Percentiles rank a stretch among this genome's conserved stretches.
These are phyloP conservation scores for Flaveria brownii DNA, from an alignment of 129 eudicot species.

Conservation along the genomic window DNA sequence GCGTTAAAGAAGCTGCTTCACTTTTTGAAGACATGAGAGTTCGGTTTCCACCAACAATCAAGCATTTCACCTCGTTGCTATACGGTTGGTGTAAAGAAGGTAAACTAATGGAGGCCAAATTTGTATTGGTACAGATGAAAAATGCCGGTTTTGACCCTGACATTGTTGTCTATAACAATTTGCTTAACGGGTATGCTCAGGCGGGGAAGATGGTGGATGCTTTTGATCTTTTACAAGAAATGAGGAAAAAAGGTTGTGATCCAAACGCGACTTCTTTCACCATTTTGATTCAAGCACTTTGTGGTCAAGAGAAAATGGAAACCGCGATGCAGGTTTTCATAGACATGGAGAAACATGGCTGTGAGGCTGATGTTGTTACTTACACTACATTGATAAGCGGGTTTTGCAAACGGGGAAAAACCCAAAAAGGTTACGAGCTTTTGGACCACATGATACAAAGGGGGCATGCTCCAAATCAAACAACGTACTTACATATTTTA, in stretches of 20 bases:
- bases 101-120: constrained; percentile 64
- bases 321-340: constrained; percentile 61
- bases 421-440: constrained; percentile 55
- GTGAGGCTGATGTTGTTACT: constrained; percentile 72
- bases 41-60: constrained; percentile 64
- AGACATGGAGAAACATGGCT: constrained; percentile 59
- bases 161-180: constrained; percentile 70
- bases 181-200: constrained; percentile 63
- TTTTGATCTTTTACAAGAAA: constrained; percentile 67
- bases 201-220: constrained; percentile 80
- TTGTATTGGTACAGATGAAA: constrained; percentile 63
- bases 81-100: constrained; percentile 85
- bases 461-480: constrained; percentile 62
- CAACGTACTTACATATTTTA: constrained; percentile 58
- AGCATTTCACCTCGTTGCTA: constrained; percentile 73
- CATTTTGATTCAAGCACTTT: constrained; percentile 64
- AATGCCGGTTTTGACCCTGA: constrained; percentile 73
- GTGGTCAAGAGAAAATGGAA: constrained; percentile 65
- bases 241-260: constrained; percentile 68
- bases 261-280: constrained; percentile 74
- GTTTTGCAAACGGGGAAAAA: constrained; percentile 65
- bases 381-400: constrained; percentile 68
- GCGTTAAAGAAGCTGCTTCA: constrained; percentile 77
- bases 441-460: constrained; percentile 62
- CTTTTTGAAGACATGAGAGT: constrained; percentile 75